Conservation (phyloP, 208 protist genomes). For the Trypanosoma avium region DNA sequence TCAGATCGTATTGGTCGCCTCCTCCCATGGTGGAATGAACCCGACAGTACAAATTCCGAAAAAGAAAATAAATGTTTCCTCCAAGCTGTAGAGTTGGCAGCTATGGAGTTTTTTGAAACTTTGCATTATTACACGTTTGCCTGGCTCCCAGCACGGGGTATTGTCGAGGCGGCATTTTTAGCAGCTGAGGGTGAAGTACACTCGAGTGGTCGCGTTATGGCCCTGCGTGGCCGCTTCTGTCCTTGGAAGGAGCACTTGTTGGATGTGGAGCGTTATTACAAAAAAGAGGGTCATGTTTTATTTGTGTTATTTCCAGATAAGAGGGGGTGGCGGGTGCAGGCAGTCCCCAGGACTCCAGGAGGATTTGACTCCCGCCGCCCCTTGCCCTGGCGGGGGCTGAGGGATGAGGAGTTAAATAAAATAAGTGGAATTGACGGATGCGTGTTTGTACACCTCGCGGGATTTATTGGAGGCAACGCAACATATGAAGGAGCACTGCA, state of each 20-base stretch:
- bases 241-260: constrained; percentile 95
- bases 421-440: constrained; percentile 85
- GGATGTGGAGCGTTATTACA: constrained; percentile 77
- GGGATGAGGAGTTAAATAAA: constrained; percentile 87
- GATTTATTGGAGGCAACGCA: constrained; percentile 96
- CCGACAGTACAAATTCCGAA: constrained; percentile 33
- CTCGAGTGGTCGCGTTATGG: constrained; percentile 77
- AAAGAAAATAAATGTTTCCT: constrained; percentile 72
- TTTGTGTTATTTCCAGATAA: constrained; percentile 92
- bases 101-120: constrained; percentile 82
- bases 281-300: constrained; percentile 53
- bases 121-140: constrained; percentile 81
- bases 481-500: constrained; percentile 92
- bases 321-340: constrained; percentile 91
- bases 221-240: constrained; percentile 70
- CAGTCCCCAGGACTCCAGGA: constrained; percentile 65
- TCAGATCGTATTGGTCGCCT: constrained; percentile 79
- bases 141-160: constrained; percentile 89
- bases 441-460: constrained; percentile 95
- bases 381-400: constrained; percentile 93
- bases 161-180: constrained; percentile 82
- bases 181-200: constrained; percentile 39
- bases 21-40: constrained; percentile 91
- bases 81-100: constrained; percentile 87
- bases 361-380: constrained; percentile 85